Percentiles rank a stretch among this genome's conserved stretches.
These are phyloP conservation scores for Chondrus crispus DNA, from an alignment of 23 red algal species.

Conservation along the genomic window DNA sequence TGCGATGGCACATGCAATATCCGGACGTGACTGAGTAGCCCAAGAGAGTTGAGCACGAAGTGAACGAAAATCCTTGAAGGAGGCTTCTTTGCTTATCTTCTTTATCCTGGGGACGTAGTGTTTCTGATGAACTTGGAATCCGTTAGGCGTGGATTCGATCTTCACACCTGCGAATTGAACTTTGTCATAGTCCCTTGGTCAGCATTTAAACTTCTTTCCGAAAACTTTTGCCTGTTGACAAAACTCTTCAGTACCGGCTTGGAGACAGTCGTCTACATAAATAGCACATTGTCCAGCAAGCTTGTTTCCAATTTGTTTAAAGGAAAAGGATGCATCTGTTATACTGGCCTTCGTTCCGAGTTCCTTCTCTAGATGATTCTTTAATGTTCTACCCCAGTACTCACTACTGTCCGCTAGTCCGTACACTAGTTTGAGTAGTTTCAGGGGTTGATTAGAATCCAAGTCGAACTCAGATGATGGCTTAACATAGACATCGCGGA, in stretches of 20 bases:
- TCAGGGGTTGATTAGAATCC: neutral
- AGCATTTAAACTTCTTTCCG: neutral
- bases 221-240: neutral
- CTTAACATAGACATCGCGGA: neutral
- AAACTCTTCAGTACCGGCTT: neutral
- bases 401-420: neutral
- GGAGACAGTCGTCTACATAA: neutral
- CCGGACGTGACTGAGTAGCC: neutral
- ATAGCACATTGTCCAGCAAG: neutral
- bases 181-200: neutral
- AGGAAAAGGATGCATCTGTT: neutral
- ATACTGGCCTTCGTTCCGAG: neutral
- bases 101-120: neutral
- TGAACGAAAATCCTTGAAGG: neutral
- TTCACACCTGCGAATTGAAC: neutral
- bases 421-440: neutral
- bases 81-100: neutral
- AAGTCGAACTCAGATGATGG: neutral
- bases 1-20: too few relatives aligned
- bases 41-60: neutral
- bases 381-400: neutral
- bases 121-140: neutral
- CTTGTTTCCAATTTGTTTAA: neutral
- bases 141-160: neutral
- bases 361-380: neutral